These are phyloP conservation scores for Elongisporangium prolatum DNA, from an alignment of 352 stramenopile genomes.

Conservation along the genomic window DNA sequence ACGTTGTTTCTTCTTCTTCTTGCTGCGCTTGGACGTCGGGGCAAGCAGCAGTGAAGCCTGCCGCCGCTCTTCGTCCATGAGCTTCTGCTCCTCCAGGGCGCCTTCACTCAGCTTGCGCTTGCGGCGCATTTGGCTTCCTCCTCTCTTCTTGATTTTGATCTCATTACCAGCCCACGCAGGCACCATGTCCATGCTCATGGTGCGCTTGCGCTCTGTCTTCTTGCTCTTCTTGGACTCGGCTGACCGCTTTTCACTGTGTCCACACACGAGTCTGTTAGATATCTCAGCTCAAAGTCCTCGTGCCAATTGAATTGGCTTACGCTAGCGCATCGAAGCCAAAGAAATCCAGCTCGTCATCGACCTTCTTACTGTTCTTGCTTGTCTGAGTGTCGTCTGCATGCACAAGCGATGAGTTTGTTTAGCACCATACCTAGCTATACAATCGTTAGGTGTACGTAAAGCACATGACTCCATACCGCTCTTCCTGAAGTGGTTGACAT, in stretches of 20 bases:
- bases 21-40: conserved; percentile 34
- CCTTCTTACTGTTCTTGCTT: conserved; percentile 15
- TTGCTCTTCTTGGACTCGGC: conserved; percentile 21
- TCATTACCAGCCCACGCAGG: conserved; percentile 61
- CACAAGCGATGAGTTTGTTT: conserved; percentile 1
- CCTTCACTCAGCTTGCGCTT: conserved; percentile 85
- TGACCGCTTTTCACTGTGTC: not conserved
- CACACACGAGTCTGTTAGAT: conserved; percentile 1
- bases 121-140: conserved; percentile 66
- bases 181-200: conserved; percentile 69
- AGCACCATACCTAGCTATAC: conserved; percentile 3
- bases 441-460: conserved; percentile 1
- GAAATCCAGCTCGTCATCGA: conserved; percentile 65
- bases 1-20: conserved; percentile 40
- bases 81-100: conserved; percentile 59
- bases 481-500: conserved; percentile 59
- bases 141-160: conserved; percentile 26
- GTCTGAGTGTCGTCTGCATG: conserved; percentile 8
- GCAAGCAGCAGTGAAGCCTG: conserved; percentile 64
- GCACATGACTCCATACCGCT: conserved; percentile 5
- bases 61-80: conserved; percentile 62
- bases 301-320: conserved; percentile 4
- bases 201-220: conserved; percentile 33
- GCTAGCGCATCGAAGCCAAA: conserved; percentile 61
- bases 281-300: not conserved